Conservation (phyloP, 805 yeast species). For the Saccharomyces eubayanus region DNA sequence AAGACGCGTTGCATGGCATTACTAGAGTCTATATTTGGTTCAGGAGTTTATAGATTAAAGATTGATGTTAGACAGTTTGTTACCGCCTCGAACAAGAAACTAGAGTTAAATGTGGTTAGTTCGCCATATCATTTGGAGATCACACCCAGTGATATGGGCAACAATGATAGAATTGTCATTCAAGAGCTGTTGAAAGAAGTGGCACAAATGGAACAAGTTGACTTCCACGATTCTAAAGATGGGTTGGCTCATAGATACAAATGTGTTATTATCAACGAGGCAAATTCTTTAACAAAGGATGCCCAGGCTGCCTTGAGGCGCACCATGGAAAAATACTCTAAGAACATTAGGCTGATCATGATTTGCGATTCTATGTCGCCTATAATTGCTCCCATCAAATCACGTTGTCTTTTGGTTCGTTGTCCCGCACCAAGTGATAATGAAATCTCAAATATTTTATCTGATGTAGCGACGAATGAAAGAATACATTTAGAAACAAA, state of each 20-base stretch:
- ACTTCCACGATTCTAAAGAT: conserved; percentile 44
- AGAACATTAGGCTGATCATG: conserved; percentile 74
- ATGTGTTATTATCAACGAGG: conserved; percentile 83
- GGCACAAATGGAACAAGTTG: conserved; percentile 94
- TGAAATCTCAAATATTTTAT: conserved; percentile 53
- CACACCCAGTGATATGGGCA: conserved; percentile 95
- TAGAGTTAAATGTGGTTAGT: conserved; percentile 89
- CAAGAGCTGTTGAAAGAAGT: conserved; percentile 90
- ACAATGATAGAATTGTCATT: conserved; percentile 87
- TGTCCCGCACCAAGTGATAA: conserved; percentile 67
- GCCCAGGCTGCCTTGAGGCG: conserved; percentile 94
- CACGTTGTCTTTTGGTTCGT: conserved; percentile 83
- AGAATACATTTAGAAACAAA: conserved; percentile 34
- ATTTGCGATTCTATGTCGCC: conserved; percentile 85
- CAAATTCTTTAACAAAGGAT: conserved; percentile 80
- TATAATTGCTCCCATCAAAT: conserved; percentile 87
- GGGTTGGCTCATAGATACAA: conserved; percentile 51
- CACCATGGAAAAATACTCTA: conserved; percentile 91
- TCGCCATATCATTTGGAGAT: conserved; percentile 87
- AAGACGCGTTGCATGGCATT: conserved; percentile 85
- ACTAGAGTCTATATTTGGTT: conserved; percentile 70
- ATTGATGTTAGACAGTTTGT: conserved; percentile 83
- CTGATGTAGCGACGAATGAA: conserved; percentile 52
- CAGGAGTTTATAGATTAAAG: conserved; percentile 73
- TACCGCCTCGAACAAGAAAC: conserved; percentile 62